Percentiles rank a stretch among this genome's conserved stretches.
These are phyloP conservation scores for Rubia tinctorum DNA, from an alignment of 305 asterid genomes.

Conservation along the genomic window DNA sequence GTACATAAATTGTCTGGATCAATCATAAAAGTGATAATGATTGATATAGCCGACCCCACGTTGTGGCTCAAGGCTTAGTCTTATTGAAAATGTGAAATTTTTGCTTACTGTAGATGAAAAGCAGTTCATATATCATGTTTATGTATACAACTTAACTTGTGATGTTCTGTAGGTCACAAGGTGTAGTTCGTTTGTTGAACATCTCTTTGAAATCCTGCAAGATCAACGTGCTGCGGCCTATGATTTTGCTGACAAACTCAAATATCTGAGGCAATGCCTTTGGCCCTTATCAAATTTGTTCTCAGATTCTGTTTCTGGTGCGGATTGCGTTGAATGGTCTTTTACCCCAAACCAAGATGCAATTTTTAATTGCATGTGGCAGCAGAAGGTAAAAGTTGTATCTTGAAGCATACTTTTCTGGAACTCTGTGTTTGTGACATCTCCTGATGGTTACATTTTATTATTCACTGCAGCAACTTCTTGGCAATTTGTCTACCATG, in stretches of 20 bases:
- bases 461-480: slow-evolving; percentile 63
- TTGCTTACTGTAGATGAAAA: no score
- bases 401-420: not conserved
- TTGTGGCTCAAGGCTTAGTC: no score
- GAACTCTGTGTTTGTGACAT: not conserved
- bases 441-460: slow-evolving; percentile 4
- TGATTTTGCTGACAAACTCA: slow-evolving; percentile 50
- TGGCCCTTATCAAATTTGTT: slow-evolving; percentile 67
- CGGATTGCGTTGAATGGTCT: slow-evolving; percentile 21
- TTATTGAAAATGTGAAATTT: no score
- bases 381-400: slow-evolving; percentile 62
- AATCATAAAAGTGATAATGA: no score
- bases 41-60: no score
- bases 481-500: slow-evolving; percentile 64
- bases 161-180: slow-evolving; percentile 49
- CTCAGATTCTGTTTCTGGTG: slow-evolving; percentile 30
- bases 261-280: slow-evolving; percentile 47
- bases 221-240: slow-evolving; percentile 80
- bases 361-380: slow-evolving; percentile 79
- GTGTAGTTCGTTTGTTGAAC: slow-evolving; percentile 70
- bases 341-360: slow-evolving; percentile 46
- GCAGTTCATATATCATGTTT: not conserved
- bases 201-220: slow-evolving; percentile 85
- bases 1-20: no score
- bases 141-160: not conserved